phyloP scores from a whole-genome alignment of 108 stramenopile species.

The Cyclotella distinguenda region DNA sequence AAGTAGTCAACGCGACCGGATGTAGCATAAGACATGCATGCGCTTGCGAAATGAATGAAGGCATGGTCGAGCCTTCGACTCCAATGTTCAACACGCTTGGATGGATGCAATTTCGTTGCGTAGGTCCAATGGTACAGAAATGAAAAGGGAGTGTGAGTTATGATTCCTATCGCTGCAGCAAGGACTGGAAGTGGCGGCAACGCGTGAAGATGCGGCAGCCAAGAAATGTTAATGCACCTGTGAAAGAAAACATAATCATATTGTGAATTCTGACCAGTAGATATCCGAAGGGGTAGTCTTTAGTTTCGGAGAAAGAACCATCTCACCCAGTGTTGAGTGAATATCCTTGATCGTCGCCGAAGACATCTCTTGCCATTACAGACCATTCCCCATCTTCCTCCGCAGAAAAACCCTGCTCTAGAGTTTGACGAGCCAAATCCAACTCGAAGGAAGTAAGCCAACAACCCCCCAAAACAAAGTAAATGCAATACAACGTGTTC shows the following conservation, averaged over 20 bases:
- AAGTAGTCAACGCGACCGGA: constrained; percentile 65
- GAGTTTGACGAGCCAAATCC: background rate
- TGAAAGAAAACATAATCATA: background rate
- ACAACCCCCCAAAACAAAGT: constrained; percentile 56
- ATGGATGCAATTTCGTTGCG: constrained; percentile 50
- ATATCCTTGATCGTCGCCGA: constrained; percentile 20
- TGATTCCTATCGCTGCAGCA: constrained; percentile 48
- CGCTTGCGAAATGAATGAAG: constrained; percentile 69
- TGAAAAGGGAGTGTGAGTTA: constrained; percentile 69
- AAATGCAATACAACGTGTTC: constrained; percentile 49
- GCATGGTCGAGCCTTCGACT: constrained; percentile 78
- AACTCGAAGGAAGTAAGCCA: constrained; percentile 49
- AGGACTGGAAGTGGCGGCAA: constrained; percentile 62
- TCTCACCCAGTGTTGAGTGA: constrained; percentile 17
- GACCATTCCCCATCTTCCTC: constrained; percentile 14
- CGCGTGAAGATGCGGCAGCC: constrained; percentile 63
- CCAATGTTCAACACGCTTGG: constrained; percentile 71
- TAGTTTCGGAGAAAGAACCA: no score
- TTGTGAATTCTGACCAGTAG: no score
- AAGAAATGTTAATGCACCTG: constrained; percentile 34
- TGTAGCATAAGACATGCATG: constrained; percentile 64
- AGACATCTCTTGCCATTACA: constrained; percentile 21
- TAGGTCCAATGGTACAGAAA: constrained; percentile 65
- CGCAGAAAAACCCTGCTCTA: no score
- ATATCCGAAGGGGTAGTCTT: no score